Evolutionary conservation across 2,329 filamentous ascomycete genomes (phyloP).

Genomic region (Curvularia eragrostidis): DNA sequence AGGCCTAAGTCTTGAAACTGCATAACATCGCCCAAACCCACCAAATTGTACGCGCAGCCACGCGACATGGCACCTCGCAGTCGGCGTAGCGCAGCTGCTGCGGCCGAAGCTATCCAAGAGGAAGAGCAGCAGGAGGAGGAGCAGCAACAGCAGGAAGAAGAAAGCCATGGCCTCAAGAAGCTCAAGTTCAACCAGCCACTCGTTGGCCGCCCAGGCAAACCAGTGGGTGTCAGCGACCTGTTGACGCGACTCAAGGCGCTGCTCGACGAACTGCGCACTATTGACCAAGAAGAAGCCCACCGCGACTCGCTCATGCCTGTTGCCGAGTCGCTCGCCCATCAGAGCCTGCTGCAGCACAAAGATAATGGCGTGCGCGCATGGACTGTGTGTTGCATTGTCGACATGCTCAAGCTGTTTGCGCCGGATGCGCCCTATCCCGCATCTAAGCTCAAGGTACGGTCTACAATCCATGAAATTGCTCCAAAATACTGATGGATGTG

Average conservation of each 20-base stretch:
- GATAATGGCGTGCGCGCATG: conserved; percentile 92
- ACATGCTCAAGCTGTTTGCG: conserved; percentile 90
- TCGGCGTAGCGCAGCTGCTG: conserved; percentile 47
- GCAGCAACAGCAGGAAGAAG: conserved; percentile 39
- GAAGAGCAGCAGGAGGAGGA: conserved; percentile 32
- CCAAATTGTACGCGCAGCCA: conserved; percentile 34
- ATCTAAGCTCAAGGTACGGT: conserved; percentile 82
- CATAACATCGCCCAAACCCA: conserved; percentile 1
- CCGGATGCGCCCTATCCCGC: conserved; percentile 93
- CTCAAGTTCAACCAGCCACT: conserved; percentile 86
- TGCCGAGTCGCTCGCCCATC: conserved; percentile 81
- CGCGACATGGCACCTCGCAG: conserved; percentile 50
- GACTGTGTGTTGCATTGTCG: conserved; percentile 86
- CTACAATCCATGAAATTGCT: not conserved
- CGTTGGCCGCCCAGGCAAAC: conserved; percentile 89
- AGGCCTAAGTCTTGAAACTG: not conserved
- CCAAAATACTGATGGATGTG: conserved; percentile 15
- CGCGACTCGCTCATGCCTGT: conserved; percentile 83
- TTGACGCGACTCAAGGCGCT: conserved; percentile 81
- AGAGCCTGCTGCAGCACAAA: conserved; percentile 86
- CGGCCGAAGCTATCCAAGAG: conserved; percentile 37
- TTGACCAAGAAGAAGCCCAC: conserved; percentile 87
- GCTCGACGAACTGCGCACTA: conserved; percentile 79
- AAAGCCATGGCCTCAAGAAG: conserved; percentile 56
- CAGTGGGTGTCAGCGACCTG: conserved; percentile 83